Percentiles rank a stretch among this genome's conserved stretches.
Conservation (phyloP, 1,284 basidiomycete genomes). For the Farysia itapuensis region DNA sequence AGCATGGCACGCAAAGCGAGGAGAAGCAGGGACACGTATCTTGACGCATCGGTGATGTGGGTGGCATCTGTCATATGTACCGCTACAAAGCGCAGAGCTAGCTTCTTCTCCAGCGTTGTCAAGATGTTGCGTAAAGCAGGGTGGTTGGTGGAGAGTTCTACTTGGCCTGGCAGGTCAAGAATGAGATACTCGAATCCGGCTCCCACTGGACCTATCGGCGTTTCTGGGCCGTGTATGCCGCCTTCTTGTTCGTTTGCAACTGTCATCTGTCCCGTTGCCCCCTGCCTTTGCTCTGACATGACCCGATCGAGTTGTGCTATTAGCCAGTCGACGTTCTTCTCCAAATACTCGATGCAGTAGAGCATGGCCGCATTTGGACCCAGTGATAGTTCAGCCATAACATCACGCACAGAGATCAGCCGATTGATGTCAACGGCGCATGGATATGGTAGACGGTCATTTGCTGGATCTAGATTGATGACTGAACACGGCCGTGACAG, state of each 20-base stretch:
- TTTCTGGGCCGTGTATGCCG: neutral
- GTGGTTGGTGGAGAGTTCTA: constrained; percentile 95
- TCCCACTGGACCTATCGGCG: constrained; percentile 17
- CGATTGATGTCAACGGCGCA: constrained; percentile 82
- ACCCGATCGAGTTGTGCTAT: constrained; percentile 65
- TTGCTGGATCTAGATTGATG: constrained; percentile 95
- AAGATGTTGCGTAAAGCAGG: constrained; percentile 66
- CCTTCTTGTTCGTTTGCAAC: constrained; percentile 5
- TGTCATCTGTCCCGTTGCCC: constrained; percentile 16
- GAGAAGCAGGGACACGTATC: constrained; percentile 89
- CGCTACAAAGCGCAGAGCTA: constrained; percentile 77
- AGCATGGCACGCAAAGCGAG: constrained; percentile 93
- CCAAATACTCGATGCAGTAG: constrained; percentile 96
- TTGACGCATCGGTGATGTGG: constrained; percentile 91
- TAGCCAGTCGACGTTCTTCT: constrained; percentile 94
- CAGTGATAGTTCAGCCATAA: constrained; percentile 80
- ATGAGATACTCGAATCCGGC: constrained; percentile 71
- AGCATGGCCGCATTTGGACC: constrained; percentile 97
- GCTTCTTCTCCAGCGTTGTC: constrained; percentile 73
- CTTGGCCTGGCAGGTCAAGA: constrained; percentile 96
- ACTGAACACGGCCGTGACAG: constrained; percentile 81
- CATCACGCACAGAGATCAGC: constrained; percentile 83
- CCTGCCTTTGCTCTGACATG: constrained; percentile 31
- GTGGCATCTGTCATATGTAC: constrained; percentile 95
- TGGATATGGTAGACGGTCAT: constrained; percentile 84